Base-by-base conservation (phyloP, 768 basidiomycete species). In the Nidula microcarpa region DNA sequence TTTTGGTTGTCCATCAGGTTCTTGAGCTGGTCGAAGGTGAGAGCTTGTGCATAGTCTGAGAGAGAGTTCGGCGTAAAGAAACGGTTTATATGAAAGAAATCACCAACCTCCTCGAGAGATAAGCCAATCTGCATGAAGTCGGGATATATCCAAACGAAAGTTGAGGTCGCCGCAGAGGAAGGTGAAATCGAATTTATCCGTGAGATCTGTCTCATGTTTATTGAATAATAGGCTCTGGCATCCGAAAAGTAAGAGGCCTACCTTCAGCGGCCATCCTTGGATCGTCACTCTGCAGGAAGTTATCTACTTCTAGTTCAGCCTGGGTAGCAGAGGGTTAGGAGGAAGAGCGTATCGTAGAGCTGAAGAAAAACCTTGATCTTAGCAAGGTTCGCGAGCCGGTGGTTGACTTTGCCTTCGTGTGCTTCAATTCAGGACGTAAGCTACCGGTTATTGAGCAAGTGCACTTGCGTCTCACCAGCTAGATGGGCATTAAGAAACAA, bases 41-140 rank as follows among this genome's bases (percentile, higher is more conserved):
- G 79, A 0, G 94, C 94, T 61, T 94, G 88, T 1, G 75, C 72
- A 59, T 90, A 98, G 16, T 95, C 92, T 92, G 57, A 17, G 23
- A 36, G 16, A 17, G 33, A 32, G 35, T 37, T 49, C 41, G 37
- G 49, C 45, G 23, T 33, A 17, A 43, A n/a, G 18, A 35, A 9
- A 8, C 34, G 6, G 34, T 33, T 10, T n/a, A 36, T 9, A 14
- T 13, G 30, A 57, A 34, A 32, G 8, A 18, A 32, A 34, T 37
- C 4, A 23, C 47, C 47, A 47, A 89, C 90, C 90, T 74, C 86
- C 85, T 35, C 84, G 81, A 23, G 90, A 83, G 54, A 95, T 85
- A 3, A 98, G 74, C 94, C 94, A 97, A 68, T 98, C 95, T 4
- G 94, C 94, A 63, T 98, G 95, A 10, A 95, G 70, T 14, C 95